Evolutionary conservation across 495 filamentous ascomycete genomes (phyloP).

Genomic region (Glutinoglossum americanum): DNA sequence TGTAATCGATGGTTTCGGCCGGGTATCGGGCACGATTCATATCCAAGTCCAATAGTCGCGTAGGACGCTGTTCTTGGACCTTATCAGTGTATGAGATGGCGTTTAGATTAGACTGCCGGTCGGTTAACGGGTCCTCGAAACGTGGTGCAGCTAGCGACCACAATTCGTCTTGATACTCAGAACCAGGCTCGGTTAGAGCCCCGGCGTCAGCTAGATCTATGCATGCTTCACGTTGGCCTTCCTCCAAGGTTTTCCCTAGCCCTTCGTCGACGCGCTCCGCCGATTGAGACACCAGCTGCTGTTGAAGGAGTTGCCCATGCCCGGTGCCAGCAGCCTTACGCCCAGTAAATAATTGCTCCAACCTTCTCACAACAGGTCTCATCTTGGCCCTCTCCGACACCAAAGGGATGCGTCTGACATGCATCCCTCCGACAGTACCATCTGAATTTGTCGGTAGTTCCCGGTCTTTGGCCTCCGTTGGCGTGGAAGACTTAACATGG

Average conservation of each 20-base stretch:
- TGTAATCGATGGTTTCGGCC: constrained; percentile 52
- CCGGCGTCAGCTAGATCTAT: constrained; percentile 18
- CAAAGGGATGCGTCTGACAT: constrained; percentile 4
- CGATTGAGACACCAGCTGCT: constrained; percentile 10
- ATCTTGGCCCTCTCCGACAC: constrained; percentile 26
- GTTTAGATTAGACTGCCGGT: background rate
- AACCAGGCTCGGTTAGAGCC: background rate
- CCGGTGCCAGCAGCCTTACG: constrained; percentile 9
- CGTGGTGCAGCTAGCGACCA: background rate
- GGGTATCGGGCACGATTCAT: constrained; percentile 42
- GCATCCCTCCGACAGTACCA: background rate
- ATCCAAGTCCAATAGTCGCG: constrained; percentile 49
- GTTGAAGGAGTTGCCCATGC: background rate
- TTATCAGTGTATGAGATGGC: too few species aligned
- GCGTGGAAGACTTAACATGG: background rate
- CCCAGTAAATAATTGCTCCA: constrained; percentile 66
- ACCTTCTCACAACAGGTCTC: constrained; percentile 42
- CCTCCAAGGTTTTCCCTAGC: constrained; percentile 10
- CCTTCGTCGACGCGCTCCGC: constrained; percentile 22
- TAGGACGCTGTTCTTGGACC: constrained; percentile 41
- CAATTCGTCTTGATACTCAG: background rate
- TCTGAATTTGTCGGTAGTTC: background rate
- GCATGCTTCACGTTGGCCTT: constrained; percentile 27
- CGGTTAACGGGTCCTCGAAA: background rate
- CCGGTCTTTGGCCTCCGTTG: background rate